Evolutionary conservation across 805 yeast genomes (phyloP).

Genomic region (Saccharomyces kudriavzevii): DNA sequence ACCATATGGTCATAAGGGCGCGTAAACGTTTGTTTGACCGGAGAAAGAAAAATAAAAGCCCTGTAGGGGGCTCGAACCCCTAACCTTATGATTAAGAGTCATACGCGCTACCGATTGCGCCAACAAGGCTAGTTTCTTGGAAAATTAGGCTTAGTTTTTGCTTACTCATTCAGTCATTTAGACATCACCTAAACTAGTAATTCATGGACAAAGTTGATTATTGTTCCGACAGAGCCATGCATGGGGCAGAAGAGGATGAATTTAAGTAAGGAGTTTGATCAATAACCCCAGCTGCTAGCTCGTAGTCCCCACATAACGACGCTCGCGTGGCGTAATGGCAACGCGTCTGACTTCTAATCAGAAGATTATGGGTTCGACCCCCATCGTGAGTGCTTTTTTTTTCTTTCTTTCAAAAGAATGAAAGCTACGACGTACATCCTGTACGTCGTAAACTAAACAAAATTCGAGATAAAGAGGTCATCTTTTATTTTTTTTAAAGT

Average conservation of each 20-base stretch:
- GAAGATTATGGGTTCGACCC: slow-evolving; percentile 51
- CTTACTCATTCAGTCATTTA: too few relatives aligned
- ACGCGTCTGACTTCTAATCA: slow-evolving; percentile 51
- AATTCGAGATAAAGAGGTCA: too few relatives aligned
- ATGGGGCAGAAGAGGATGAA: too few relatives aligned
- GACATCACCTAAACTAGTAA: too few relatives aligned
- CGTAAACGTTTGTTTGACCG: background rate
- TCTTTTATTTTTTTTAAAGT: background rate
- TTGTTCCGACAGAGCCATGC: too few relatives aligned
- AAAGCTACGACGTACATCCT: too few relatives aligned
- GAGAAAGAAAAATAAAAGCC: background rate
- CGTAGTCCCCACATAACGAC: background rate
- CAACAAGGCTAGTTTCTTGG: background rate
- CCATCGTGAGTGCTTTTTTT: slow-evolving; percentile 41
- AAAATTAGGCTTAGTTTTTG: background rate
- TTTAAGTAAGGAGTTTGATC: too few relatives aligned
- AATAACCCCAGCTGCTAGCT: too few relatives aligned
- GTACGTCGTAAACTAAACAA: too few relatives aligned
- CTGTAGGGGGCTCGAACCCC: background rate
- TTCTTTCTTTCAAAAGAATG: background rate
- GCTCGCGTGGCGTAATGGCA: slow-evolving; percentile 46
- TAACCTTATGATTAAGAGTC: background rate
- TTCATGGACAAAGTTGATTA: too few relatives aligned
- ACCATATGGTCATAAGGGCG: too few relatives aligned
- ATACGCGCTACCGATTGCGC: background rate